Evolutionary conservation across 2,329 filamentous ascomycete genomes (phyloP), one percentile per base, ranked within the genome.

Genomic region (Aspergillus pseudonomiae): DNA sequence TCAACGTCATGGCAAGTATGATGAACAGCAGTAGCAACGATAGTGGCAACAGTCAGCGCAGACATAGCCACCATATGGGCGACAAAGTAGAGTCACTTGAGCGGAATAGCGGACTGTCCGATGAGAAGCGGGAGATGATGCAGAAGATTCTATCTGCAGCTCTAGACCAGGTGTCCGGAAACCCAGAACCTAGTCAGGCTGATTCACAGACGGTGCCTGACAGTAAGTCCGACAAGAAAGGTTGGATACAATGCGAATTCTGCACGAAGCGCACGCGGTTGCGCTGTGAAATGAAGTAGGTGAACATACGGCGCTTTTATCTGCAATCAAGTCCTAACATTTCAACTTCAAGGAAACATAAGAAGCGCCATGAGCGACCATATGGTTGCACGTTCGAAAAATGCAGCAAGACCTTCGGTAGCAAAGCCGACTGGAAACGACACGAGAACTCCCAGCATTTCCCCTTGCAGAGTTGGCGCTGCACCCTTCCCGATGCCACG

Each of bases 391-490:
- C 93, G 0, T 91, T 89, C 67, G 77, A 82, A 10, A 78, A 80
- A 34, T 97, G 94, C 72, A 76, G 79, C 56, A 93, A 92, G 72
- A 82, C 75, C 0, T 97, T 97, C 69, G 94, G 94, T n/a, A 94
- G 91, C 76, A 96, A 97, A 74, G 94, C 93, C 63, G 94, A 97
- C 77, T 97, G 88, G 94, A 96, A 96, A 74, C 88, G 94, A 1
- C 94, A 97, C 72, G 94, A 97, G 73, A 90, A 88, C 67, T 88
- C 86, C 19, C 91, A 94, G 71, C 93, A 97, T 74, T 88, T 86
- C 65, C 86, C 90, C 63, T 76, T 86, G 6, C 89, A 93, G 71
- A 84, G 84, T 55, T 97, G 91, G 88, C 86, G 86, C 34, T 97
- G 93, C 73, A 81, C 85, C 34, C 76, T 84, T 34, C 73, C 68